Percentiles rank a stretch among this genome's conserved stretches.
Evolutionary conservation across 1,284 basidiomycete genomes (phyloP).

Genomic region (Blastosporella zonata): DNA sequence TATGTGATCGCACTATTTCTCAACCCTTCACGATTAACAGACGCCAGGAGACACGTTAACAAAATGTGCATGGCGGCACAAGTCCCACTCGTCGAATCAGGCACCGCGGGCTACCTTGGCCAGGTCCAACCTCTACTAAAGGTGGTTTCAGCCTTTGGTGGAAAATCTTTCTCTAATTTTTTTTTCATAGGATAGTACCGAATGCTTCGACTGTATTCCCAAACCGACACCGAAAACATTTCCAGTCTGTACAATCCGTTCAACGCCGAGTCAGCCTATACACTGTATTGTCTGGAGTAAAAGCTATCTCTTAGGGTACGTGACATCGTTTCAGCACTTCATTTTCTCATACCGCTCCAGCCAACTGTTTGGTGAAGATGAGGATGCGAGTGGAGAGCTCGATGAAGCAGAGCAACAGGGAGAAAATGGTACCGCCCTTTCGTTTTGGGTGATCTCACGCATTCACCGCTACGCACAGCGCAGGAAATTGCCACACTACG

Average conservation of each 20-base stretch:
- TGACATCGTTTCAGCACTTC: slow-evolving; percentile 10
- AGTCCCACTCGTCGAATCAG: slow-evolving; percentile 93
- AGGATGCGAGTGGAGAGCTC: slow-evolving; percentile 74
- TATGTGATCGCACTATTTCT: not conserved
- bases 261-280: slow-evolving; percentile 95
- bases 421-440: slow-evolving; percentile 64
- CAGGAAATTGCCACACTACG: slow-evolving; percentile 89
- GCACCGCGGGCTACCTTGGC: slow-evolving; percentile 94
- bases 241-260: slow-evolving; percentile 97
- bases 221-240: slow-evolving; percentile 93
- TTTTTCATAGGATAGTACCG: slow-evolving; percentile 64
- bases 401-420: slow-evolving; percentile 86
- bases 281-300: slow-evolving; percentile 99
- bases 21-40: slow-evolving; percentile 33
- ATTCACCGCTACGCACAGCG: slow-evolving; percentile 49
- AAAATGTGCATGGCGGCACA: slow-evolving; percentile 93
- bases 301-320: slow-evolving; percentile 92
- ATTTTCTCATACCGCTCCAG: slow-evolving; percentile 37
- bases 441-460: not conserved
- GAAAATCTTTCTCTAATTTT: slow-evolving; percentile 3
- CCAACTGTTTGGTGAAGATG: slow-evolving; percentile 93
- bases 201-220: slow-evolving; percentile 90
- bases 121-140: slow-evolving; percentile 77
- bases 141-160: slow-evolving; percentile 33
- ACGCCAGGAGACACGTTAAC: slow-evolving; percentile 92